Percentiles rank a stretch among this genome's conserved stretches.
Conservation (phyloP, 1,139 yeast species). For the Saccharomyces hybrid region DNA sequence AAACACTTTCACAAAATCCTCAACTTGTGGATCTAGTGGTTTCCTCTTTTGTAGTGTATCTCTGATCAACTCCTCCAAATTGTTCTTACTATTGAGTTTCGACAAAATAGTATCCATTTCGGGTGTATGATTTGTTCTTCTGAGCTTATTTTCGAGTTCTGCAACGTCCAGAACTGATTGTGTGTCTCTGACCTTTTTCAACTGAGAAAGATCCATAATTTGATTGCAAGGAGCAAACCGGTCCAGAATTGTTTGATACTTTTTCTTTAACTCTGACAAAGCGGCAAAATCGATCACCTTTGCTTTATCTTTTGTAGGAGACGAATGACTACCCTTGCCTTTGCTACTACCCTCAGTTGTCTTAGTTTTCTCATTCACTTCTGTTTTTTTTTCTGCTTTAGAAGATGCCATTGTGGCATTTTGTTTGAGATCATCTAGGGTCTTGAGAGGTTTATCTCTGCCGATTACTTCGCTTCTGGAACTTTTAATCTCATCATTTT, state of each 20-base stretch:
- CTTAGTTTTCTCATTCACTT: not conserved
- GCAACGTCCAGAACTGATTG: slow-evolving; percentile 5
- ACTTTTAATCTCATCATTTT: not conserved
- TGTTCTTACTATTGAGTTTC: slow-evolving; percentile 1
- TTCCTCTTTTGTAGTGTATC: not conserved
- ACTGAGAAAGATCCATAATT: not conserved
- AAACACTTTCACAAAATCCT: not conserved
- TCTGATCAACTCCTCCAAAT: not conserved
- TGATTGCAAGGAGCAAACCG: not conserved
- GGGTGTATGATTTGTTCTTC: not conserved
- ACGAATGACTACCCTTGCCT: not conserved
- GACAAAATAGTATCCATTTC: slow-evolving; percentile 1
- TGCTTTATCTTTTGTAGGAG: not conserved
- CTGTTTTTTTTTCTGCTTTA: not conserved
- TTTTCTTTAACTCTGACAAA: not conserved
- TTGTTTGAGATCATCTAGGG: not conserved
- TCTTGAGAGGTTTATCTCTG: not conserved
- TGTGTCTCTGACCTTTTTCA: not conserved
- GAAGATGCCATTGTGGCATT: not conserved
- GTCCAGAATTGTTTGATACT: not conserved
- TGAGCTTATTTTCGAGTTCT: slow-evolving; percentile 6
- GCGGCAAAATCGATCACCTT: not conserved
- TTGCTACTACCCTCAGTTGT: not conserved
- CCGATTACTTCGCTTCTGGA: not conserved
- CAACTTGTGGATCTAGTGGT: not conserved